phyloP scores from a whole-genome alignment of 1,284 basidiomycete genomes.

The Anthracocystis walkeri region DNA sequence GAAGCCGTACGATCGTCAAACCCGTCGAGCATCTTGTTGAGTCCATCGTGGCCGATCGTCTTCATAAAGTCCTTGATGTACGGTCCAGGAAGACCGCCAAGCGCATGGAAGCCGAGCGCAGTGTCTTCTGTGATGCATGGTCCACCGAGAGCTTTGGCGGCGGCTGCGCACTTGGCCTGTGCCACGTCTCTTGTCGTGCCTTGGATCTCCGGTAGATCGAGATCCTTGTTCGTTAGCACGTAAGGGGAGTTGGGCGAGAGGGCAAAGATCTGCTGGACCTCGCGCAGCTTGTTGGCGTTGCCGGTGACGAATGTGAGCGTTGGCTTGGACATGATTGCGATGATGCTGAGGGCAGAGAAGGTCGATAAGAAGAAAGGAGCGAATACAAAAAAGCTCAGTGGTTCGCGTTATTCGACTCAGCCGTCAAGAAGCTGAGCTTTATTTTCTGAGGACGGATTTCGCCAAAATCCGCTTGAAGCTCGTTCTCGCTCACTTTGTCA shows the following conservation, averaged over 20 bases:
- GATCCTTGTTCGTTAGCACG: slow-evolving; percentile 29
- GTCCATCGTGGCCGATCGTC: slow-evolving; percentile 72
- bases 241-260: slow-evolving; percentile 41
- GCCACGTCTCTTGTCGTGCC: slow-evolving; percentile 93
- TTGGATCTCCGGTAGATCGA: slow-evolving; percentile 89
- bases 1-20: slow-evolving; percentile 85
- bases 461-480: not conserved
- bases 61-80: slow-evolving; percentile 84
- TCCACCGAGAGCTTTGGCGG: slow-evolving; percentile 77
- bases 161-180: slow-evolving; percentile 84
- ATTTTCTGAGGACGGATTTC: slow-evolving; percentile 1
- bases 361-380: slow-evolving; percentile 4
- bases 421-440: slow-evolving; percentile 7
- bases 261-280: slow-evolving; percentile 80
- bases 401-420: slow-evolving; percentile 34
- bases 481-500: not conserved
- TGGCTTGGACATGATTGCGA: slow-evolving; percentile 36
- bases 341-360: not conserved
- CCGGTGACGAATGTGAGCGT: slow-evolving; percentile 82
- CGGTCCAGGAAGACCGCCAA: slow-evolving; percentile 91
- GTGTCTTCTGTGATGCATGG: slow-evolving; percentile 98
- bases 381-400: not conserved
- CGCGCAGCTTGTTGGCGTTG: slow-evolving; percentile 90
- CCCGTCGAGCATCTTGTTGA: slow-evolving; percentile 86
- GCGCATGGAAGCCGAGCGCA: slow-evolving; percentile 87